Conservation (phyloP, 1,284 basidiomycete species). For the Apiotrichum siamense region DNA sequence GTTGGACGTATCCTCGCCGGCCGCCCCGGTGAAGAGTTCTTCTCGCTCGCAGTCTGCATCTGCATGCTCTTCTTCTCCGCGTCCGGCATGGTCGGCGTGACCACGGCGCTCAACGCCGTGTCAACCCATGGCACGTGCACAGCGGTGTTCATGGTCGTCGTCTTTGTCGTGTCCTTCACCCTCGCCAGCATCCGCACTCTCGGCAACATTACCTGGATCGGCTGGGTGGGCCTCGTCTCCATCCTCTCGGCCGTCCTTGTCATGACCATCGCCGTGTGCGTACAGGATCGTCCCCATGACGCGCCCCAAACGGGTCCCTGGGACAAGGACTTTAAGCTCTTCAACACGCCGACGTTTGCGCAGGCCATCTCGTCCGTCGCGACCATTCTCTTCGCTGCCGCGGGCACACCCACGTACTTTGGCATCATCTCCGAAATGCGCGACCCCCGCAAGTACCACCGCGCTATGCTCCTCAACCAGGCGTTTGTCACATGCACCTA, state of each 20-base stretch:
- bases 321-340: slow-evolving; percentile 27
- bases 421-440: slow-evolving; percentile 32
- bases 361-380: slow-evolving; percentile 41
- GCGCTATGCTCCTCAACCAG: slow-evolving; percentile 30
- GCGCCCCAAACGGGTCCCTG: slow-evolving; percentile 20
- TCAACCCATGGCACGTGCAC: slow-evolving; percentile 40
- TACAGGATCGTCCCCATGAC: slow-evolving; percentile 38
- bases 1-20: slow-evolving; percentile 21
- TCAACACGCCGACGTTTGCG: slow-evolving; percentile 31
- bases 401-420: slow-evolving; percentile 22
- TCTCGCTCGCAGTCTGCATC: slow-evolving; percentile 15
- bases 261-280: slow-evolving; percentile 43
- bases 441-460: slow-evolving; percentile 27
- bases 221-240: slow-evolving; percentile 36
- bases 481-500: slow-evolving; percentile 36
- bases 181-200: slow-evolving; percentile 41
- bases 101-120: slow-evolving; percentile 47
- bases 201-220: slow-evolving; percentile 42
- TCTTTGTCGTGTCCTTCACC: slow-evolving; percentile 27
- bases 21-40: slow-evolving; percentile 17
- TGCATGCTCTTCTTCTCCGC: slow-evolving; percentile 17
- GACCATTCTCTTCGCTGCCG: slow-evolving; percentile 40
- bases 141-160: slow-evolving; percentile 39
- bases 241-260: slow-evolving; percentile 40
- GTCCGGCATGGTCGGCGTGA: slow-evolving; percentile 31